phyloP scores from a whole-genome alignment of 768 basidiomycete genomes.

The Sporobolomyces pararoseus region DNA sequence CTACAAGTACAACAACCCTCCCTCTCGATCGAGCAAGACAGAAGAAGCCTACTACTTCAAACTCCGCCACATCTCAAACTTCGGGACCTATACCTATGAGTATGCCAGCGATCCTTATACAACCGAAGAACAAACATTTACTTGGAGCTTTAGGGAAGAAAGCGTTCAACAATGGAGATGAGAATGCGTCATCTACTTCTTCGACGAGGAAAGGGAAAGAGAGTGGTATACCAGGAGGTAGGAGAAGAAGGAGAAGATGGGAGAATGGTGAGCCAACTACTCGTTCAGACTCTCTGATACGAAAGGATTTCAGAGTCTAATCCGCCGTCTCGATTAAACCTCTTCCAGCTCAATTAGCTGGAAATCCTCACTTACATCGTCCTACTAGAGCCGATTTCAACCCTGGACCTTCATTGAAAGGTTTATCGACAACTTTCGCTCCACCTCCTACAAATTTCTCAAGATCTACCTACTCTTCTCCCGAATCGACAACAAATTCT shows the following conservation, averaged over 20 bases:
- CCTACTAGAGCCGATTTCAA: constrained; percentile 25
- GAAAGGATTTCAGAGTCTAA: background rate
- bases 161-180: background rate
- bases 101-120: constrained; percentile 23
- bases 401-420: constrained; percentile 22
- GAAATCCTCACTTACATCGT: constrained; percentile 36
- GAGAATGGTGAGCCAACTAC: constrained; percentile 31
- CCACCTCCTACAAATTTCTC: constrained; percentile 31
- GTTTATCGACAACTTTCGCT: constrained; percentile 19
- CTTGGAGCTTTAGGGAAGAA: background rate
- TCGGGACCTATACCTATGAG: constrained; percentile 17
- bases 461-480: constrained; percentile 29
- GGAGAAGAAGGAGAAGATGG: constrained; percentile 15
- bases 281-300: background rate
- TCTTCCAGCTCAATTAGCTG: constrained; percentile 32
- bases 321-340: background rate
- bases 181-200: background rate
- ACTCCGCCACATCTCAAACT: background rate
- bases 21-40: constrained; percentile 11
- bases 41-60: background rate
- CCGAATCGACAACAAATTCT: background rate
- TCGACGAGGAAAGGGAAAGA: background rate
- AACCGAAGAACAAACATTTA: constrained; percentile 18
- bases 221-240: background rate
- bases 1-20: background rate